Evolutionary conservation across 148 eudicot species (phyloP).

Genomic region (Silene latifolia): DNA sequence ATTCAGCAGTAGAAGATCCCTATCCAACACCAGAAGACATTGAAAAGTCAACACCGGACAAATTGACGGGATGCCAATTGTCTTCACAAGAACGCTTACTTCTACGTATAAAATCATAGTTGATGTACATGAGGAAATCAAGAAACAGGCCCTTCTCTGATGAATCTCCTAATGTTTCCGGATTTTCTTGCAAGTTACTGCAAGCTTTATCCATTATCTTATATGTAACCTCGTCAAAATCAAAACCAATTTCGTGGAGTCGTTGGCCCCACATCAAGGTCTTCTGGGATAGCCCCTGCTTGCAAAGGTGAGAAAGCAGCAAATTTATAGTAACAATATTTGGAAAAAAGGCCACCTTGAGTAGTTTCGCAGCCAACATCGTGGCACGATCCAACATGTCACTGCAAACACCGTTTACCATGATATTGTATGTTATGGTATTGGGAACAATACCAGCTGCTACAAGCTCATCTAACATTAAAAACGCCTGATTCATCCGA

Average conservation of each 20-base stretch:
- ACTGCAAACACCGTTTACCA: slow-evolving; percentile 76
- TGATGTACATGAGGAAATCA: slow-evolving; percentile 81
- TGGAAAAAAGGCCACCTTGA: slow-evolving; percentile 85
- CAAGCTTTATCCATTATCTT: slow-evolving; percentile 69
- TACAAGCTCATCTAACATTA: slow-evolving; percentile 73
- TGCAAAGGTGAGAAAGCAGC: slow-evolving; percentile 71
- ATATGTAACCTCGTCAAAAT: slow-evolving; percentile 61
- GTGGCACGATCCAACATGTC: slow-evolving; percentile 70
- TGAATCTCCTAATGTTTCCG: slow-evolving; percentile 31
- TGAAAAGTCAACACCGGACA: slow-evolving; percentile 11
- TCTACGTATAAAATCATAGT: slow-evolving; percentile 61
- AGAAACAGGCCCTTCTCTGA: slow-evolving; percentile 69
- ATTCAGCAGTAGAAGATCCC: slow-evolving; percentile 2
- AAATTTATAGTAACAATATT: slow-evolving; percentile 69
- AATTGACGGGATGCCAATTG: slow-evolving; percentile 18
- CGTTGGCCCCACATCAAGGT: slow-evolving; percentile 76
- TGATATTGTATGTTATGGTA: slow-evolving; percentile 80
- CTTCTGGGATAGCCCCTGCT: slow-evolving; percentile 76
- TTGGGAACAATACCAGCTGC: slow-evolving; percentile 71
- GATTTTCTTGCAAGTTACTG: slow-evolving; percentile 36
- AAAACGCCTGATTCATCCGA: slow-evolving; percentile 57
- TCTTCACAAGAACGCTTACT: slow-evolving; percentile 18
- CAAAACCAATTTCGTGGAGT: slow-evolving; percentile 53
- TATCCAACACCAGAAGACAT: slow-evolving; percentile 17
- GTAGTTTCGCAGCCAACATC: slow-evolving; percentile 77